Evolutionary conservation across 768 basidiomycete species (phyloP), one percentile per base, ranked within the genome.

Genomic region (Cyclocybe cylindracea): DNA sequence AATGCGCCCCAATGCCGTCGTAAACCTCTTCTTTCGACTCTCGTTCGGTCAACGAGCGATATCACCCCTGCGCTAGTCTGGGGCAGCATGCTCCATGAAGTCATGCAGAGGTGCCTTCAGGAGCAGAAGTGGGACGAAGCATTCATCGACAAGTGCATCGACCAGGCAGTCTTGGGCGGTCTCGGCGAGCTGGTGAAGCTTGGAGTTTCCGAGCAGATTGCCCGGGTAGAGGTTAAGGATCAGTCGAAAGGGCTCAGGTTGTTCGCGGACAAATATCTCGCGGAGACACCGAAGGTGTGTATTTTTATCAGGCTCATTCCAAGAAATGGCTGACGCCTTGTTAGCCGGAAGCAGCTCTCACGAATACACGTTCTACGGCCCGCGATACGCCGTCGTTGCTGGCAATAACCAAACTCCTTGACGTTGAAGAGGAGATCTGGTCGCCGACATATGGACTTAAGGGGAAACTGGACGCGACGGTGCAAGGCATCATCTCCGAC

Each of bases 361-460:
- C 78, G 4, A 85, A 95, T 59, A 85, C 85, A 1, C 80, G 89
- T 7, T 75, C 85, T 11, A 60, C 61, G 0, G 68, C 73, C 1
- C 70, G 77, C 11, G 76, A 76, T 39, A 67, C 77, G 19, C 69
- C 71, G 1, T 79, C 85, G 1, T 70, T 80, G 8, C 76, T 97
- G 0, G 89, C 91, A 0, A 84, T 99, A 43, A 74, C 82, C 5
- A 74, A 85, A 29, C 69, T 97, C 4, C 80, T 92, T 55, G 94
- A 94, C 51, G 79, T 96, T 38, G 97, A 99, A 73, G 97, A 99
- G 65, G 94, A 98, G 58, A 96, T 99, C 57, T 97, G 92, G 89
- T 95, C 93, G 0, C 96, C 97, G 0, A 87, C 84, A 2, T 96
- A 91, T 61, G 97, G 97, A 1, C 75, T 99, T 34, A 96, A 95